Evolutionary conservation across 2,329 filamentous ascomycete species (phyloP).

Genomic region (Blumeria hordei): DNA sequence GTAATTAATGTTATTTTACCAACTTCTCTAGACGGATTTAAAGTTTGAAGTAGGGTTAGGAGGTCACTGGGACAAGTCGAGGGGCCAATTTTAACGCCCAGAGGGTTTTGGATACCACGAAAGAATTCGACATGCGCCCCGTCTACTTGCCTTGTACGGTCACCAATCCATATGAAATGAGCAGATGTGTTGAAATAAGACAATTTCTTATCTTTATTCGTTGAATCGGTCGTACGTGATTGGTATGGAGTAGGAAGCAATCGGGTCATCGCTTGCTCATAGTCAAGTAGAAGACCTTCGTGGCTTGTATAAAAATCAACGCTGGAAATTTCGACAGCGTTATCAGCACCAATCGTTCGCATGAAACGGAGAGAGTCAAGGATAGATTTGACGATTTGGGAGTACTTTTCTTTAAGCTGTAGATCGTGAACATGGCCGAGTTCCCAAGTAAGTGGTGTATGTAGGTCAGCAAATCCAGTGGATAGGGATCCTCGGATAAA

Average conservation of each 20-base stretch:
- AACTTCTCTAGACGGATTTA: conserved; percentile 61
- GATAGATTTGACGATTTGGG: conserved; percentile 60
- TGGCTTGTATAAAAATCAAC: conserved; percentile 92
- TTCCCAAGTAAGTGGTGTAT: conserved; percentile 84
- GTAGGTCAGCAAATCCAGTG: conserved; percentile 79
- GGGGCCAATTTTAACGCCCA: conserved; percentile 89
- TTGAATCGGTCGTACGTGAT: conserved; percentile 1
- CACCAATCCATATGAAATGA: conserved; percentile 3
- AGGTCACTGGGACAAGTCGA: conserved; percentile 58
- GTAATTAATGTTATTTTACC: conserved; percentile 95
- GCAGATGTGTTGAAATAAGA: conserved; percentile 54
- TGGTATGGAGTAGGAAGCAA: conserved; percentile 38
- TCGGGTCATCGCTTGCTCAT: conserved; percentile 72
- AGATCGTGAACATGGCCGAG: conserved; percentile 77
- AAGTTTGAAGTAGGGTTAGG: conserved; percentile 51
- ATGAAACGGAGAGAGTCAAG: conserved; percentile 86
- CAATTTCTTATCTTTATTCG: conserved; percentile 9
- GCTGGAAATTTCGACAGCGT: conserved; percentile 60
- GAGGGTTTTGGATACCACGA: conserved; percentile 82
- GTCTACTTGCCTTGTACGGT: conserved; percentile 50
- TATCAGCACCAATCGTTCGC: conserved; percentile 75
- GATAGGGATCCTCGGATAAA: conserved; percentile 66
- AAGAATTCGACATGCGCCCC: conserved; percentile 95
- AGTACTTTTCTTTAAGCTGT: conserved; percentile 65
- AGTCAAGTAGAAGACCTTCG: conserved; percentile 81